These are phyloP conservation scores for Metschnikowia vanudenii DNA, from an alignment of 805 yeast genomes.

Conservation along the genomic window DNA sequence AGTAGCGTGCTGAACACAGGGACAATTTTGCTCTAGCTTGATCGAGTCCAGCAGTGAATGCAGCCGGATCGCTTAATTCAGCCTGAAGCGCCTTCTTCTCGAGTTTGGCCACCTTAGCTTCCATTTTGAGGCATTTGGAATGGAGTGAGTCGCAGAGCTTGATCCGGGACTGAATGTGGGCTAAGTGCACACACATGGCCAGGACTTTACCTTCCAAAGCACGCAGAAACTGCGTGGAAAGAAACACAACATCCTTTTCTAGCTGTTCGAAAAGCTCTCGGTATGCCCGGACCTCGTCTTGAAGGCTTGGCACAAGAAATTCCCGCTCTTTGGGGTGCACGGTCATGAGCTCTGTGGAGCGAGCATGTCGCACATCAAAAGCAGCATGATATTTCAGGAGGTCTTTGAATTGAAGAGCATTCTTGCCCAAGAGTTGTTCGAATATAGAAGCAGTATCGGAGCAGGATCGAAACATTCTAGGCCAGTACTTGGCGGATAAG, in stretches of 20 bases:
- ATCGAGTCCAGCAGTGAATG: slow-evolving; percentile 36
- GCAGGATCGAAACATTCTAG: slow-evolving; percentile 33
- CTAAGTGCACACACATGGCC: slow-evolving; percentile 40
- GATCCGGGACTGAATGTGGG: slow-evolving; percentile 38
- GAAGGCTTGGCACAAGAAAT: slow-evolving; percentile 16
- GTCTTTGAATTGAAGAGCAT: slow-evolving; percentile 37
- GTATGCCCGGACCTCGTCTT: slow-evolving; percentile 28
- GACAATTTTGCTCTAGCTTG: slow-evolving; percentile 29
- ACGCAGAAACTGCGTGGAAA: slow-evolving; percentile 28
- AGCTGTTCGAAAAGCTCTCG: slow-evolving; percentile 21
- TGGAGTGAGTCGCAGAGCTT: slow-evolving; percentile 46
- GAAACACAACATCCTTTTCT: slow-evolving; percentile 14
- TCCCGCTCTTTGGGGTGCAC: slow-evolving; percentile 40
- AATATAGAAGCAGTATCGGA: slow-evolving; percentile 31
- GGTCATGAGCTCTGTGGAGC: slow-evolving; percentile 23
- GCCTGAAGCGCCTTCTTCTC: slow-evolving; percentile 22
- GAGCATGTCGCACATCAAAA: slow-evolving; percentile 24
- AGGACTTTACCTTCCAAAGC: slow-evolving; percentile 33
- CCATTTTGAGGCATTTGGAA: slow-evolving; percentile 38
- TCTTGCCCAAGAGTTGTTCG: slow-evolving; percentile 30
- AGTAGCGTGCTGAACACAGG: slow-evolving; percentile 30
- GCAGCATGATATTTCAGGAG: slow-evolving; percentile 30
- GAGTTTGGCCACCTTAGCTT: slow-evolving; percentile 38
- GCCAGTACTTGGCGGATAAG: slow-evolving; percentile 27
- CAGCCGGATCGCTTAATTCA: slow-evolving; percentile 36